phyloP scores from a whole-genome alignment of 148 eudicot species.

The Selenicereus undatus region DNA sequence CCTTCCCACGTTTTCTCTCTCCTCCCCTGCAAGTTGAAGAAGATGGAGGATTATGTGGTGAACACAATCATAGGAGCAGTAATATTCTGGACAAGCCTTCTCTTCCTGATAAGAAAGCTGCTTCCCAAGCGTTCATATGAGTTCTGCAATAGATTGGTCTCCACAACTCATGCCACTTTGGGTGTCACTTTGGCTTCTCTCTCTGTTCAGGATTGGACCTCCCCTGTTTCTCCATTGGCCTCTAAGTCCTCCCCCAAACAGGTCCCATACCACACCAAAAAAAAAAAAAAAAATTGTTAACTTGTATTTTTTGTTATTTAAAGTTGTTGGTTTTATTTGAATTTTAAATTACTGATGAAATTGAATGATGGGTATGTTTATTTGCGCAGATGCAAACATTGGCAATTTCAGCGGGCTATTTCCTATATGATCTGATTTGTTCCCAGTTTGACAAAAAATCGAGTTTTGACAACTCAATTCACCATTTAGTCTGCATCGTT shows the following conservation, averaged over 20 bases:
- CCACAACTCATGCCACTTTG: conserved; percentile 59
- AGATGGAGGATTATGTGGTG: conserved; percentile 59
- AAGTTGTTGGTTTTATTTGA: not conserved
- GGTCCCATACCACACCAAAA: conserved; percentile 43
- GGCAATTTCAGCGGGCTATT: conserved; percentile 54
- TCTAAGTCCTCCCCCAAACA: conserved; percentile 62
- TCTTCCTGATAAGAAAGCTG: conserved; percentile 46
- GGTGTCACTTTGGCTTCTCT: conserved; percentile 51
- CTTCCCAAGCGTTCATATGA: conserved; percentile 61
- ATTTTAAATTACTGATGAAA: not conserved
- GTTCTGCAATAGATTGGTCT: conserved; percentile 74
- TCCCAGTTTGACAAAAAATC: conserved; percentile 50
- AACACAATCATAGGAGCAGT: conserved; percentile 45
- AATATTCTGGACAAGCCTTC: conserved; percentile 59
- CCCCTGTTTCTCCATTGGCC: conserved; percentile 83
- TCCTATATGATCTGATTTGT: conserved; percentile 72
- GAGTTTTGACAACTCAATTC: conserved; percentile 65
- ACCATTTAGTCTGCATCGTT: conserved; percentile 82
- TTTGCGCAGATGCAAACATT: conserved; percentile 60
- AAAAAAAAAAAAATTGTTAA: too few species aligned
- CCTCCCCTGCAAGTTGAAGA: not conserved
- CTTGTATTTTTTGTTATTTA: not conserved
- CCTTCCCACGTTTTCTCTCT: not conserved
- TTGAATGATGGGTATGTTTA: not conserved
- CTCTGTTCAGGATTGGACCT: conserved; percentile 71